Evolutionary conservation across 2,329 filamentous ascomycete species (phyloP), one percentile per base, ranked within the genome.

Genomic region (Coniochaeta ligniaria): DNA sequence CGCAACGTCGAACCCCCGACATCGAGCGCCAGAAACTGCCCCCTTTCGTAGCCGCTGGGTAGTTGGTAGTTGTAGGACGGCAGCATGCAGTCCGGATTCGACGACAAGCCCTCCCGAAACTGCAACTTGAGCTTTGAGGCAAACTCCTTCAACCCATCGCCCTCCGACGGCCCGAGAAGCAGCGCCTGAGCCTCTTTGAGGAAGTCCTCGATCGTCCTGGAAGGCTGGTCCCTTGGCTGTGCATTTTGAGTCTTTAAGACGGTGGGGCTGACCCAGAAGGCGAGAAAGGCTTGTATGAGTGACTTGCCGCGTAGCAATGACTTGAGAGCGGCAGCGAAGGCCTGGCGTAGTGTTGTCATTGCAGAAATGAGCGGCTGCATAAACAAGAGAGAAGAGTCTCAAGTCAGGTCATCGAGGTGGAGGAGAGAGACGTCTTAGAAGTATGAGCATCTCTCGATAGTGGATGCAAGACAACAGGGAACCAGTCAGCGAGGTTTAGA

Each of bases 1-100:
- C 86, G 78, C 62, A 89, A 74, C 12, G 85, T 90, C 41, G 87
- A 89, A 1, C 87, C 87, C 41, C 87, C 87, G n/a, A 90, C 83
- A 69, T 90, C 87, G 41, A 88, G 75, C 24, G 85, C 83, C 59
- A 89, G 74, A 69, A 80, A 88, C 59, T 79, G 80, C 28, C 86
- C 86, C 50, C 68, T 71, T 68, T 89, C 86, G 55, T 75, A 70
- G 58, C 86, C 86, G n/a, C 73, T 78, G 1, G 86, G 86, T 6
- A 89, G 75, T 64, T 83, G 80, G 66, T 86, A 81, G 74, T 82
- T 88, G 74, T 86, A 88, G 14, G 85, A 87, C 2, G 85, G 85
- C 22, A 88, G 77, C 85, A 88, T 88, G 69, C 80, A 86, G 62
- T 80, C 76, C 63, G 78, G 72, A 67, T 84, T 80, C 35, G 74